Evolutionary conservation across 352 stramenopile species (phyloP), one percentile per base, ranked within the genome.

Genomic region (Phytopythium ostracodes): DNA sequence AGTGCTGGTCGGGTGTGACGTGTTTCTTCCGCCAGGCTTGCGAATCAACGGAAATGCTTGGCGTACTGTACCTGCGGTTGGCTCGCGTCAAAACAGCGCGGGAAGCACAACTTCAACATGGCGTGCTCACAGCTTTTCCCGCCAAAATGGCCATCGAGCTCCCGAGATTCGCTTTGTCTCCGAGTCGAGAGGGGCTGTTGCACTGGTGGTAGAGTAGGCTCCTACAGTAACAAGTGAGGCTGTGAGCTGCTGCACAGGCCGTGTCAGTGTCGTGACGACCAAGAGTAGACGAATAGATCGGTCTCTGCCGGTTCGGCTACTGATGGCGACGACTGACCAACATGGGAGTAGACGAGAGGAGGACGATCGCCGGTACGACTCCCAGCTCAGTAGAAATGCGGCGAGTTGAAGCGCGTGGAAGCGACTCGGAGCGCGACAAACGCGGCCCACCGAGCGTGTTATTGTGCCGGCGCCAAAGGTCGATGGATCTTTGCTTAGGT

Each of bases 101-200:
- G 24, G 24, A 53, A n/a, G 9, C 22, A n/a, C 46, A 53, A 33
- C 46, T 53, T 53, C 46, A 53, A 53, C 24, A 11, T 53, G 24
- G 46, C 46, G 46, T 53, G 24, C 25, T 35, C 42, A 49, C n/a
- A 25, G 2, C 4, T 22, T 12, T 53, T 53, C 46, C 24, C 46
- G 42, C 42, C 42, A 25, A 24, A 44, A 44, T 38, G 33, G 33
- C 3, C 33, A 2, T 38, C 7, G 10, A 11, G 10, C 33, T 33
- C 3, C 33, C 7, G 14, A 38, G 38, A 44, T n/a, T 44, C 17
- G 40, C 40, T 22, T n/a, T 22, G n/a, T 44, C 38, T 2, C 14
- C 38, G 40, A 8, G 29, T 7, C 29, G 7, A 33, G 29, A 3
- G 29, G 7, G 29, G 29, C 29, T 33, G 29, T 7, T 33, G 29